Conservation (phyloP, 139 green algal species). For the Chlorella sp. region DNA sequence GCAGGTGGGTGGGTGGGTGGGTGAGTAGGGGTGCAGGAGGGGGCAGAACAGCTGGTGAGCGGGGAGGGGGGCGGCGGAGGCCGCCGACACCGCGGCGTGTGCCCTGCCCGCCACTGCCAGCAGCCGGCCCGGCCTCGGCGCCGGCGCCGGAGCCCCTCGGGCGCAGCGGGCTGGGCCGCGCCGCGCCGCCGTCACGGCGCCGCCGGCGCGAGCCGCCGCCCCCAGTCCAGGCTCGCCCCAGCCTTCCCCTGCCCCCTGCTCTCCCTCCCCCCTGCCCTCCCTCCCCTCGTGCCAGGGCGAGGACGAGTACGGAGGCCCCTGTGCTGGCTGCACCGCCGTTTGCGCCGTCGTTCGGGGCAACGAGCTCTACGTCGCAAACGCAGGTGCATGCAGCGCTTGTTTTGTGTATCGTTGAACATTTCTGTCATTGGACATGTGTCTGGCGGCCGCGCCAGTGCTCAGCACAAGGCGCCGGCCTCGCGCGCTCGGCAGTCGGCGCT, state of each 20-base stretch:
- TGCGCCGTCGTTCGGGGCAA: slow-evolving; percentile 34
- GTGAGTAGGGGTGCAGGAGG: not conserved
- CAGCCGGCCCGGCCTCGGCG: not conserved
- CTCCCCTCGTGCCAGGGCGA: not conserved
- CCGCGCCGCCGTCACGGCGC: not conserved
- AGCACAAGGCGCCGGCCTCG: too few species aligned
- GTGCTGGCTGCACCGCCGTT: slow-evolving; percentile 61
- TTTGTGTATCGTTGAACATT: too few species aligned
- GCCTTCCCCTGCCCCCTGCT: too few species aligned
- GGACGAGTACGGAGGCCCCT: slow-evolving; percentile 38
- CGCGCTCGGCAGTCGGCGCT: too few species aligned
- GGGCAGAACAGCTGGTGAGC: too few species aligned
- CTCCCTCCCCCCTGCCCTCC: not conserved
- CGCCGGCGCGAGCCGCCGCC: too few species aligned
- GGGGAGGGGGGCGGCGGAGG: not conserved
- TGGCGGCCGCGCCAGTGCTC: too few species aligned
- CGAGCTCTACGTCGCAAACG: slow-evolving; percentile 59
- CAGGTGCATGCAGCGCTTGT: too few species aligned
- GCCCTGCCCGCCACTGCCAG: not conserved
- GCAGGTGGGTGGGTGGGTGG: slow-evolving; percentile 1
- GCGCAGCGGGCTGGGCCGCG: not conserved
- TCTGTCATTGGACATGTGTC: too few species aligned
- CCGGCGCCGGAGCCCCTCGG: too few species aligned
- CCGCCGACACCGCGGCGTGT: not conserved
- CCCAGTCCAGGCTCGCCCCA: too few species aligned